Evolutionary conservation across 2,329 filamentous ascomycete species (phyloP).

Genomic region (Neopestalotiopsis sp.): DNA sequence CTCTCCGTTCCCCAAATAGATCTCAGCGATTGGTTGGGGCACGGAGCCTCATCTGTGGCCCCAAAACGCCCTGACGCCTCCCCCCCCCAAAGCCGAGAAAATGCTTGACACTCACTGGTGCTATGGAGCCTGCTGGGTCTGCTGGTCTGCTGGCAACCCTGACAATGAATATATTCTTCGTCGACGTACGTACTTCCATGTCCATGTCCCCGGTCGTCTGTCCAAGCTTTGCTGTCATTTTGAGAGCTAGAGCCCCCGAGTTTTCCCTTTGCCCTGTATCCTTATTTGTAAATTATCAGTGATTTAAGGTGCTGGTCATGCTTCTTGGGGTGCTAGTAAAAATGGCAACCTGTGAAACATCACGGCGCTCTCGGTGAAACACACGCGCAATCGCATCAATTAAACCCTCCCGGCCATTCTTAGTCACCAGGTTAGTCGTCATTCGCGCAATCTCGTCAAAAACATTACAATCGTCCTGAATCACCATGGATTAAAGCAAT

Average conservation of each 20-base stretch:
- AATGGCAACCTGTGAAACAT: neutral
- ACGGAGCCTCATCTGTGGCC: slow-evolving; percentile 3
- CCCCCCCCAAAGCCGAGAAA: neutral
- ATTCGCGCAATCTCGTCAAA: neutral
- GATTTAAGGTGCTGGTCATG: neutral
- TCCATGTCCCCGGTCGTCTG: too few relatives aligned
- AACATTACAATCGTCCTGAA: neutral
- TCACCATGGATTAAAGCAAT: neutral
- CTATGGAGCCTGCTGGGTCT: too few relatives aligned
- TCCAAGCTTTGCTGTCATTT: too few relatives aligned
- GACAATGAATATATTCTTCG: too few relatives aligned
- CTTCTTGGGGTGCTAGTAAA: neutral
- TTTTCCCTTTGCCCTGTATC: neutral
- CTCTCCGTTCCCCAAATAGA: slow-evolving; percentile 15
- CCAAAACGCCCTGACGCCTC: neutral
- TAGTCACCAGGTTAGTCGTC: neutral
- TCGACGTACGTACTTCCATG: too few relatives aligned
- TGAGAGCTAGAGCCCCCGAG: too few relatives aligned
- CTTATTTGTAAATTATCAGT: neutral
- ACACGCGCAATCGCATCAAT: slow-evolving; percentile 1
- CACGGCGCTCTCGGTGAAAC: neutral
- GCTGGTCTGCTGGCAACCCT: too few relatives aligned
- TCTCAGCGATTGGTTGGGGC: slow-evolving; percentile 6
- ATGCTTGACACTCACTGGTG: neutral
- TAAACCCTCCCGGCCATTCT: neutral